These are phyloP conservation scores for Pyricularia grisea DNA, from an alignment of 2,329 filamentous ascomycete species.

Conservation along the genomic window DNA sequence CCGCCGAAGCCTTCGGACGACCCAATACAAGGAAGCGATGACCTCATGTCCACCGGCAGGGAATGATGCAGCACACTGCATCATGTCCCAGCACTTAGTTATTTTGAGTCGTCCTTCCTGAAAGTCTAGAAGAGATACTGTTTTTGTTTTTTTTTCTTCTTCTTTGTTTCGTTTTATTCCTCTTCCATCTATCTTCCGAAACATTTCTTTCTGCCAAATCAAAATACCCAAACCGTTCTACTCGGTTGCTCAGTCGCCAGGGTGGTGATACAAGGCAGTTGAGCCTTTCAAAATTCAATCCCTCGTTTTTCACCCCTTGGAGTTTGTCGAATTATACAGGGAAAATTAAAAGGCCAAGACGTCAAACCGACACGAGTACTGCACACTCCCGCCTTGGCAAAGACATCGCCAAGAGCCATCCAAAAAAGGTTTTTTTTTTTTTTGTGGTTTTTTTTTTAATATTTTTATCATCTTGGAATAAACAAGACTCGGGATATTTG, in stretches of 20 bases:
- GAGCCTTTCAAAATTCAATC: neutral
- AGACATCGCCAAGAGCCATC: neutral
- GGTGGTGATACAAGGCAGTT: neutral
- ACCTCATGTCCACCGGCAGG: neutral
- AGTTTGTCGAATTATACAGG: neutral
- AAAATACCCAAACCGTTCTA: too few relatives aligned
- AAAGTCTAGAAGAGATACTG: neutral
- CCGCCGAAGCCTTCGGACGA: neutral
- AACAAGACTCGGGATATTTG: neutral
- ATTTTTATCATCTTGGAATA: neutral
- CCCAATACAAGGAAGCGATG: neutral
- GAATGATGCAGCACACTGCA: neutral
- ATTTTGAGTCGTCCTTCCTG: neutral
- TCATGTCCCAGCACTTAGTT: neutral
- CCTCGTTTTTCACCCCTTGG: neutral
- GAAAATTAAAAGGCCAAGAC: neutral
- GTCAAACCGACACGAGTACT: neutral
- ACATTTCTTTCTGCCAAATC: too few relatives aligned
- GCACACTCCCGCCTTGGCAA: neutral
- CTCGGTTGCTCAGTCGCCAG: neutral
- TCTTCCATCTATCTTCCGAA: too few relatives aligned
- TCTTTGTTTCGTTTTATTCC: neutral
- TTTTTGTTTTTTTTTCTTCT: neutral
- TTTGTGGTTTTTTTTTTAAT: too few relatives aligned
- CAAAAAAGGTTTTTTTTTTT: neutral